Evolutionary conservation across 1,284 basidiomycete genomes (phyloP), one percentile per base, ranked within the genome.

Genomic region (Ceratobasidium sp.): DNA sequence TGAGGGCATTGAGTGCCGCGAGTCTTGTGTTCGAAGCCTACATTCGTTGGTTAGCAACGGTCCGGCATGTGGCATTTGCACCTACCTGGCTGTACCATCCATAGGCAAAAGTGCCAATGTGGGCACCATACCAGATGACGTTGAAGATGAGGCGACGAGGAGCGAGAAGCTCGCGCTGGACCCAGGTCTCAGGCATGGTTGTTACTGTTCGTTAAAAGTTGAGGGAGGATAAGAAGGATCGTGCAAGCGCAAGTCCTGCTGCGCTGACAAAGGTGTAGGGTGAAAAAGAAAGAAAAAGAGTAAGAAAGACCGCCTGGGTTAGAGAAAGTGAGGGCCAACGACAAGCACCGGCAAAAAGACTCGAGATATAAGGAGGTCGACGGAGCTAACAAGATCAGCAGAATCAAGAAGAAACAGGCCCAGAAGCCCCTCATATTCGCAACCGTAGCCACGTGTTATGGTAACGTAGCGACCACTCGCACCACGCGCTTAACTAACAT

Each of bases 41-140:
- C n/a, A 12, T 52, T 27, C 45, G 22, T 43, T 13, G 56, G 40
- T 6, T 42, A 68, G 22, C 17, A 31, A 29, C 15, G 31, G 10
- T 31, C n/a, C 13, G 22, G 32, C 27, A 35, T 25, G n/a, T 20
- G 20, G 8, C 27, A 20, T 15, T 31, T 13, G 20, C 4, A 22
- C 80, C 43, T 73, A 87, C 91, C 84, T 92, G 92, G 77, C 85
- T 86, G 76, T 86, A 82, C 91, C 92, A 93, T 31, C 92, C 92
- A 77, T 91, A 88, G 1, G 79, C 87, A 74, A 93, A 93, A 75
- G 90, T 78, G 74, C 79, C 81, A 53, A 91, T 71, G 70, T 93
- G 91, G 3, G 84, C 74, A 65, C 90, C 89, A 75, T 93, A 91
- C 80, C 92, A 93, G 47, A 93, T 74, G 73, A 90, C 75, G 74